Evolutionary conservation across 192 early-diverging fungal genomes (phyloP).

Genomic region (Cetraspora pellucida): DNA sequence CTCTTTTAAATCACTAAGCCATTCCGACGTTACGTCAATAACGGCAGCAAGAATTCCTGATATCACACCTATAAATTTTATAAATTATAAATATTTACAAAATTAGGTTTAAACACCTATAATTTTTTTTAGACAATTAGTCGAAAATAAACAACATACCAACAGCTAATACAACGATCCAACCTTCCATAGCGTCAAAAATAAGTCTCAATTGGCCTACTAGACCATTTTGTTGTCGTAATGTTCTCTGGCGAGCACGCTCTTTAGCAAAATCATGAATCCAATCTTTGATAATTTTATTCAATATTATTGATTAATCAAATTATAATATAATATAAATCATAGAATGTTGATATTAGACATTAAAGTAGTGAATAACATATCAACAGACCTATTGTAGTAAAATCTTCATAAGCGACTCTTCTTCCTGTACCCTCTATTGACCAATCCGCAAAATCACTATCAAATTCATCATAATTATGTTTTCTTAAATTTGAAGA

Average conservation of each 20-base stretch:
- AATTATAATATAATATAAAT: neutral
- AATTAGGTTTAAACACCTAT: neutral
- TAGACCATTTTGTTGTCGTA: conserved; percentile 57
- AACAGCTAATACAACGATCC: conserved; percentile 80
- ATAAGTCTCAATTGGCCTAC: conserved; percentile 62
- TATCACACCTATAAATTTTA: conserved; percentile 37
- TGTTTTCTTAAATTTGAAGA: conserved; percentile 29
- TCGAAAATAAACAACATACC: conserved; percentile 42
- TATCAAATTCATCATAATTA: conserved; percentile 35
- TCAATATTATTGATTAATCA: neutral
- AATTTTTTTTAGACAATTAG: neutral
- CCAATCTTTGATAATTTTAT: conserved; percentile 68
- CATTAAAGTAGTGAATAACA: too few species aligned
- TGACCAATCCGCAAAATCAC: conserved; percentile 46
- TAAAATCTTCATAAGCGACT: conserved; percentile 60
- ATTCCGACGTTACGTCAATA: conserved; percentile 77
- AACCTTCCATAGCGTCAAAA: conserved; percentile 81
- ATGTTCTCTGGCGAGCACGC: conserved; percentile 62
- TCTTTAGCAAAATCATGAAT: conserved; percentile 89
- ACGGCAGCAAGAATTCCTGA: conserved; percentile 67
- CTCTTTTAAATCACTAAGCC: conserved; percentile 80
- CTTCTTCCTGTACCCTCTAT: conserved; percentile 50
- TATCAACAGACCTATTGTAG: conserved; percentile 58
- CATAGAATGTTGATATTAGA: too few species aligned
- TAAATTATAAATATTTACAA: neutral